Percentiles rank a stretch among this genome's conserved stretches.
Conservation (phyloP, 768 basidiomycete genomes). For the Kondoa subrosea region DNA sequence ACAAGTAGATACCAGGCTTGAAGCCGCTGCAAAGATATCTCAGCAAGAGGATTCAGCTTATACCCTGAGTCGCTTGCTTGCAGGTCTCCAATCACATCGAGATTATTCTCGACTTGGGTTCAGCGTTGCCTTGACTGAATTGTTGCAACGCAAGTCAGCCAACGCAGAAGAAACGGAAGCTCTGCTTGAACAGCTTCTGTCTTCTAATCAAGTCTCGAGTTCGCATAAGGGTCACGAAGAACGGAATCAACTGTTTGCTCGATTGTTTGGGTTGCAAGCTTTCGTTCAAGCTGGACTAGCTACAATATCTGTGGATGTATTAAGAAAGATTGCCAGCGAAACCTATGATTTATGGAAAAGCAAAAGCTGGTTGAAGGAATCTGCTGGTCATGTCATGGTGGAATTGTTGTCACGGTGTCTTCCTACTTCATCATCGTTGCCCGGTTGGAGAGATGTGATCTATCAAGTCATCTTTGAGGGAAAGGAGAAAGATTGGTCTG, state of each 20-base stretch:
- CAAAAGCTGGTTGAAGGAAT: slow-evolving; percentile 81
- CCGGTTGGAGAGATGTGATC: slow-evolving; percentile 14
- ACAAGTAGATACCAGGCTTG: neutral
- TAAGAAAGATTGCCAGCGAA: slow-evolving; percentile 43
- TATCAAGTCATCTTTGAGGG: slow-evolving; percentile 10
- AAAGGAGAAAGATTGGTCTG: slow-evolving; percentile 46
- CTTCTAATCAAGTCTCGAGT: slow-evolving; percentile 51
- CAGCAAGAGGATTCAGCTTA: slow-evolving; percentile 57
- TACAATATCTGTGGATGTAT: slow-evolving; percentile 39
- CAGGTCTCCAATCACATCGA: slow-evolving; percentile 76
- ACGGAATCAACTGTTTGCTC: slow-evolving; percentile 77
- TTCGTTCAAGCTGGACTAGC: slow-evolving; percentile 72
- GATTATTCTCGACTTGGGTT: slow-evolving; percentile 90
- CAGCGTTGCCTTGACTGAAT: slow-evolving; percentile 79
- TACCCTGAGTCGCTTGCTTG: slow-evolving; percentile 65
- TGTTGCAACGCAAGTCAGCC: slow-evolving; percentile 52
- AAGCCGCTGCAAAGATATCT: neutral
- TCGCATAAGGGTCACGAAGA: slow-evolving; percentile 81
- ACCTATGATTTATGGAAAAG: slow-evolving; percentile 56
- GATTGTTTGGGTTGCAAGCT: slow-evolving; percentile 72
- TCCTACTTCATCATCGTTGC: neutral
- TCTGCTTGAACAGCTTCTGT: slow-evolving; percentile 55
- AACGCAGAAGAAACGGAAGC: slow-evolving; percentile 28
- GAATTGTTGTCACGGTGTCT: neutral
- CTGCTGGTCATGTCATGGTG: slow-evolving; percentile 62